Conservation (phyloP, 352 stramenopile genomes). For the Phytophthora pistaciae region DNA sequence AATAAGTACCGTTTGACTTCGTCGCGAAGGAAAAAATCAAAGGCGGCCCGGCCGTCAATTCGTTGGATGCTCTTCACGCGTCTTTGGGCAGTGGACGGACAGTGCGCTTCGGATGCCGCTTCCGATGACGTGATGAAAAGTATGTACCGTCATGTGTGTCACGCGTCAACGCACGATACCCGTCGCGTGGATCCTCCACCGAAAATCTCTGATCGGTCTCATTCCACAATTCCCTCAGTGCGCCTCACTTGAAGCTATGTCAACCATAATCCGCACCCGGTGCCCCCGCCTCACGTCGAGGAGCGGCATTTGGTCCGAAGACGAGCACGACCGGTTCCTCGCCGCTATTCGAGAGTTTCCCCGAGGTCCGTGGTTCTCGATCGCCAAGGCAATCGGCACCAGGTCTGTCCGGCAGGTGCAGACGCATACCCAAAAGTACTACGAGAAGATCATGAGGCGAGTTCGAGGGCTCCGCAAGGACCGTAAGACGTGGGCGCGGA, state of each 20-base stretch:
- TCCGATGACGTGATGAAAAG: background rate
- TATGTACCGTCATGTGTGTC: constrained; percentile 1
- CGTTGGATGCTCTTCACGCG: background rate
- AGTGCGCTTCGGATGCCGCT: background rate
- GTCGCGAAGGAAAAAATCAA: background rate
- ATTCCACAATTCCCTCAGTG: background rate
- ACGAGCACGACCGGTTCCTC: constrained; percentile 71
- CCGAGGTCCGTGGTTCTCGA: constrained; percentile 48
- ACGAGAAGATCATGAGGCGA: constrained; percentile 76
- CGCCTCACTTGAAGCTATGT: background rate
- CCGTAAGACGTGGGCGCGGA: background rate
- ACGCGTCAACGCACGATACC: background rate
- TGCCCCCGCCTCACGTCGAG: background rate
- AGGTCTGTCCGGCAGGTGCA: constrained; percentile 73
- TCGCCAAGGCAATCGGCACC: constrained; percentile 51
- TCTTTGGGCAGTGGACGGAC: constrained; percentile 1
- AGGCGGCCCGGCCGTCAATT: background rate
- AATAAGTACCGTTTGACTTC: background rate
- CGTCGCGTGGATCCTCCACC: background rate
- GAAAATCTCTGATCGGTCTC: background rate
- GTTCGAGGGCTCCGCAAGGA: constrained; percentile 38
- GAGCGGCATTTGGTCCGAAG: constrained; percentile 59
- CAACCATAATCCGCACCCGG: background rate
- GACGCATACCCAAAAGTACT: constrained; percentile 72
- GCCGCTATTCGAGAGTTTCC: constrained; percentile 55